Evolutionary conservation across 2,329 filamentous ascomycete genomes (phyloP).

Genomic region (Penicillium freii): DNA sequence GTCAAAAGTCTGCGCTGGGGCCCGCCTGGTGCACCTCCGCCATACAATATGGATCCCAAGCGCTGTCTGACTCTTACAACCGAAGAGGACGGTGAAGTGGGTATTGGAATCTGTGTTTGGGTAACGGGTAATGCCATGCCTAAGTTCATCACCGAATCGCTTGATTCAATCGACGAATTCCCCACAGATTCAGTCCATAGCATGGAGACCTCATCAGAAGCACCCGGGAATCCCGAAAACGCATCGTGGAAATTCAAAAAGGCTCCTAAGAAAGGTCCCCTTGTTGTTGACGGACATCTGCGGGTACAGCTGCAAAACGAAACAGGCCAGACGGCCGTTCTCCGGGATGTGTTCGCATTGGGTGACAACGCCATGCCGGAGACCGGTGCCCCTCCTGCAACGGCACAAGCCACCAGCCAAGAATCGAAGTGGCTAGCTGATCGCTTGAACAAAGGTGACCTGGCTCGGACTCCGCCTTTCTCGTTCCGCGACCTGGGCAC

Average conservation of each 20-base stretch:
- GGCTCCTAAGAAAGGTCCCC: conserved; percentile 46
- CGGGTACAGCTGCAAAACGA: conserved; percentile 52
- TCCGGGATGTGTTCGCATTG: conserved; percentile 55
- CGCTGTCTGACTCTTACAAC: conserved; percentile 53
- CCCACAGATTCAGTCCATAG: conserved; percentile 31
- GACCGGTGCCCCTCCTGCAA: conserved; percentile 53
- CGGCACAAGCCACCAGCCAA: conserved; percentile 59
- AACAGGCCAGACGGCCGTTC: conserved; percentile 39
- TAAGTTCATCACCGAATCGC: conserved; percentile 29
- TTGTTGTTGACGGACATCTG: conserved; percentile 57
- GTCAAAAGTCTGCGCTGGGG: conserved; percentile 55
- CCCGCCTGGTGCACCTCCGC: conserved; percentile 40
- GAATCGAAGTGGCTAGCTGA: conserved; percentile 59
- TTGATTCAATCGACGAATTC: conserved; percentile 34
- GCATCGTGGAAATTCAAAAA: conserved; percentile 52
- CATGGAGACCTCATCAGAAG: conserved; percentile 20
- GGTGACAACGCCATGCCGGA: conserved; percentile 59
- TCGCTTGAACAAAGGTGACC: conserved; percentile 52
- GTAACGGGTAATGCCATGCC: conserved; percentile 44
- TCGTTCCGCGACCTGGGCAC: conserved; percentile 58
- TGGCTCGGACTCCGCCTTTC: conserved; percentile 42
- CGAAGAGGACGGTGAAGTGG: conserved; percentile 58
- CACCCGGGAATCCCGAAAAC: conserved; percentile 13
- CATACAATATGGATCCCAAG: conserved; percentile 44
- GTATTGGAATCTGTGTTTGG: conserved; percentile 62